A percentile compares a stretch with the other conserved stretches of the same genome.
phyloP scores from a whole-genome alignment of 192 early-diverging fungal genomes.

The Backusella liffmaniae region DNA sequence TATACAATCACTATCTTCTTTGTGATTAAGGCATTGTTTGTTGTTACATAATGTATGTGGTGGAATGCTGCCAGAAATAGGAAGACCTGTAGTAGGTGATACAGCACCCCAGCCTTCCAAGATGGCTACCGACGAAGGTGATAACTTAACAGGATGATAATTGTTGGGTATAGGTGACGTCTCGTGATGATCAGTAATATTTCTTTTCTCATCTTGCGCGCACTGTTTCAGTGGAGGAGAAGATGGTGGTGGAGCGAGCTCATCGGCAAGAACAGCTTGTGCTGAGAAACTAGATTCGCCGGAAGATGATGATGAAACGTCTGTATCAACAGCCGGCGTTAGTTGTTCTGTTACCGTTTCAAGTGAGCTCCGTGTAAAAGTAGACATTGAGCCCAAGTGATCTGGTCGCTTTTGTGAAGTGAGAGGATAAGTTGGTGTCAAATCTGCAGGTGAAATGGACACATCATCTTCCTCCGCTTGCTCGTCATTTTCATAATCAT shows the following conservation, averaged over 20 bases:
- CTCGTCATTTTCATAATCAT: background rate
- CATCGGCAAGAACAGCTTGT: background rate
- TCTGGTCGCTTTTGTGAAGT: background rate
- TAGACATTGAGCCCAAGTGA: background rate
- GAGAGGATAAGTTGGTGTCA: background rate
- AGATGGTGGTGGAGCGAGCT: background rate
- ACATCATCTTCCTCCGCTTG: background rate
- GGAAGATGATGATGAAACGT: background rate
- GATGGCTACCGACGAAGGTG: slow-evolving; percentile 15
- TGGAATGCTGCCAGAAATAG: slow-evolving; percentile 24
- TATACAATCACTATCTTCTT: background rate
- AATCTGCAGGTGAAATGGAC: background rate
- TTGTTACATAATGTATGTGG: slow-evolving; percentile 11
- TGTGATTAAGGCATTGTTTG: background rate
- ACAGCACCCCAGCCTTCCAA: slow-evolving; percentile 19
- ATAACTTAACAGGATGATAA: background rate
- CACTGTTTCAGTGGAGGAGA: background rate
- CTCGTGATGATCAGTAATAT: background rate
- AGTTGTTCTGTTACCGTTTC: slow-evolving; percentile 16
- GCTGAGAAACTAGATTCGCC: slow-evolving; percentile 6
- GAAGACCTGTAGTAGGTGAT: slow-evolving; percentile 22
- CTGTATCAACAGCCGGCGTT: background rate
- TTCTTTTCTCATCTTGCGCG: background rate
- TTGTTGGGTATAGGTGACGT: background rate
- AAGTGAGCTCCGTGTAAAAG: slow-evolving; percentile 14